A percentile compares a stretch with the other conserved stretches of the same genome.
These are phyloP conservation scores for Aspergillus sp. DNA, from an alignment of 2,329 filamentous ascomycete species.

Conservation along the genomic window DNA sequence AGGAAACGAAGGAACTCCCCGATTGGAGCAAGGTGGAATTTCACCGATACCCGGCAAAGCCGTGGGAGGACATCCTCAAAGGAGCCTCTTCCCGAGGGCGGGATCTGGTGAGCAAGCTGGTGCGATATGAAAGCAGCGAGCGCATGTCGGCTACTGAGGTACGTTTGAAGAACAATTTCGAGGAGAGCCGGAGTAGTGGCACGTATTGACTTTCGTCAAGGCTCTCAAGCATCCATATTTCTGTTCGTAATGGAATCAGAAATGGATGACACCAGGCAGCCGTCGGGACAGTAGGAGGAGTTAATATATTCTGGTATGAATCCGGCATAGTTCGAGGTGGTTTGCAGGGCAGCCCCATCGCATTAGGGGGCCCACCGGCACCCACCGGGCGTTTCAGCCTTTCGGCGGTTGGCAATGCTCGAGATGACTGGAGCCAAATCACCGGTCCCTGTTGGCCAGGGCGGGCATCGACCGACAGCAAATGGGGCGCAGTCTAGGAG, in stretches of 20 bases:
- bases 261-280: neutral
- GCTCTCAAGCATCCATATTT: conserved; percentile 40
- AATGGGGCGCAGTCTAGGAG: neutral
- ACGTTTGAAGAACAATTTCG: conserved; percentile 10
- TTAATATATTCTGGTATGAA: conserved; percentile 1
- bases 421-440: neutral
- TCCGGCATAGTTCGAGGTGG: neutral
- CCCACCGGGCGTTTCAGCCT: conserved; percentile 10
- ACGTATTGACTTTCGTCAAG: conserved; percentile 18
- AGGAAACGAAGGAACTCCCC: conserved; percentile 56
- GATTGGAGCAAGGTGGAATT: conserved; percentile 90
- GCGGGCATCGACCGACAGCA: neutral
- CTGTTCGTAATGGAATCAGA: conserved; percentile 7
- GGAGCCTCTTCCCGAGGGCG: conserved; percentile 57
- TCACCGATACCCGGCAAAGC: conserved; percentile 63
- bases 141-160: conserved; percentile 68
- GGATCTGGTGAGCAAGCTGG: conserved; percentile 64
- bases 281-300: neutral
- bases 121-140: conserved; percentile 68
- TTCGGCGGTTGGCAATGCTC: conserved; percentile 3
- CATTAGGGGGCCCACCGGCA: conserved; percentile 1
- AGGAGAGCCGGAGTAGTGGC: no score
- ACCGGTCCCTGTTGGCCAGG: neutral
- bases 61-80: conserved; percentile 70
- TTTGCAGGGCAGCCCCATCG: neutral